Evolutionary conservation across 495 filamentous ascomycete species (phyloP).

Genomic region (Pyrenula massariospora): DNA sequence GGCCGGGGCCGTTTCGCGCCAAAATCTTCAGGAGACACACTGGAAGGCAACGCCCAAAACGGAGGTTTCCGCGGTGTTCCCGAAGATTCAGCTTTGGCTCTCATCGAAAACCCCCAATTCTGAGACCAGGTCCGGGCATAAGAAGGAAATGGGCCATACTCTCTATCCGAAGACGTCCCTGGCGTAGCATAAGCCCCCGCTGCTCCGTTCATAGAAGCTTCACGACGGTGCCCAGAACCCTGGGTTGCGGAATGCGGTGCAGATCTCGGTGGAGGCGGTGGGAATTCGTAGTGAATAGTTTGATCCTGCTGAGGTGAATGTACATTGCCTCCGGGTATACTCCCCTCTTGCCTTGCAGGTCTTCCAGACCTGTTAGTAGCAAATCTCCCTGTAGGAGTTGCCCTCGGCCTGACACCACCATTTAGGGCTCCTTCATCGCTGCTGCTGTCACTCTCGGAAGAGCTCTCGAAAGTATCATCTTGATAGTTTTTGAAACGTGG

Average conservation of each 20-base stretch:
- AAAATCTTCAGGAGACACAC: constrained; percentile 4
- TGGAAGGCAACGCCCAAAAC: constrained; percentile 11
- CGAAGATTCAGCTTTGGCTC: background rate
- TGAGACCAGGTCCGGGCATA: constrained; percentile 9
- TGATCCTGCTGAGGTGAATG: background rate
- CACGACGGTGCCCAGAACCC: background rate
- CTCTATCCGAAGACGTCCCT: background rate
- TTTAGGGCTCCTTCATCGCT: constrained; percentile 15
- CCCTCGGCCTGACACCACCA: constrained; percentile 25
- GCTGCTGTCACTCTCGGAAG: constrained; percentile 28
- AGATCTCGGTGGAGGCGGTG: background rate
- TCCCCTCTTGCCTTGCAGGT: background rate
- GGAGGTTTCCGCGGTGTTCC: background rate
- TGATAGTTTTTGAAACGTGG: constrained; percentile 18
- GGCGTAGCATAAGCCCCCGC: background rate
- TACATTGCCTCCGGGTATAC: background rate
- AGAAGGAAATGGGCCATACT: constrained; percentile 14
- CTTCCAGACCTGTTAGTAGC: background rate
- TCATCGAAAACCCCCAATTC: constrained; percentile 4
- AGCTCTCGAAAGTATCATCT: constrained; percentile 12
- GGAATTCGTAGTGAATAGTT: background rate
- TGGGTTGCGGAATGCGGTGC: background rate
- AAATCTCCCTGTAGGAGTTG: constrained; percentile 25
- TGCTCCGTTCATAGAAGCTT: constrained; percentile 3
- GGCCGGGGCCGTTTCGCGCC: background rate